These are phyloP conservation scores for Chaetomiaceae sp. DNA, from an alignment of 2,329 filamentous ascomycete genomes.

Conservation along the genomic window DNA sequence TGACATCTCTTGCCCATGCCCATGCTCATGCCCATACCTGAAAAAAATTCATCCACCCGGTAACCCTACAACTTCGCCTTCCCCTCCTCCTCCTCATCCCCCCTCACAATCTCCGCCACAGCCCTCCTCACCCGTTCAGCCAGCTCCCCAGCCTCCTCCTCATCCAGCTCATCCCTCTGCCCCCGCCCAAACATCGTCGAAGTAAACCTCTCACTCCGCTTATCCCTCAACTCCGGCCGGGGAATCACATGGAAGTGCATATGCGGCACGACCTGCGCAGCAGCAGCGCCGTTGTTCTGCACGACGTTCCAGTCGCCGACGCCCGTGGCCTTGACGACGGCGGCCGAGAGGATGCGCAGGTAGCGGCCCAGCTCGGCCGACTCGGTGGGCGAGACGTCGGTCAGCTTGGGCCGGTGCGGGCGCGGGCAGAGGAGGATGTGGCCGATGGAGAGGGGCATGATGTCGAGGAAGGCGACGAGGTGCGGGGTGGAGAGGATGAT, in stretches of 20 bases:
- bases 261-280: conserved; percentile 88
- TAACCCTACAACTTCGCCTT: conserved; percentile 42
- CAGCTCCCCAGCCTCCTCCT: conserved; percentile 62
- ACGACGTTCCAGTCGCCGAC: conserved; percentile 91
- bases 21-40: no score
- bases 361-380: conserved; percentile 61
- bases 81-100: conserved; percentile 32
- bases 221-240: conserved; percentile 61
- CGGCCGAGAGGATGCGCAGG: conserved; percentile 68
- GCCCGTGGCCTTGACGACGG: conserved; percentile 63
- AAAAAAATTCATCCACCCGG: no score
- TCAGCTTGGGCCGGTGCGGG: conserved; percentile 70
- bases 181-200: conserved; percentile 74
- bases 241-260: conserved; percentile 95
- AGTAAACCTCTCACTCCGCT: conserved; percentile 58
- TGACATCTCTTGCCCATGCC: no score
- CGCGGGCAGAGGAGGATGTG: conserved; percentile 81
- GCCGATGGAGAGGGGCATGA: conserved; percentile 77
- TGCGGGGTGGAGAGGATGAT: conserved; percentile 72
- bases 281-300: conserved; percentile 88
- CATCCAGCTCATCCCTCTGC: conserved; percentile 67
- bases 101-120: conserved; percentile 44
- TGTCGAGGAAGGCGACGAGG: conserved; percentile 87
- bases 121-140: conserved; percentile 50
- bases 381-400: conserved; percentile 60